Base-by-base conservation (phyloP, 2,329 filamentous ascomycete species). In the Tympanopsis confertula region DNA sequence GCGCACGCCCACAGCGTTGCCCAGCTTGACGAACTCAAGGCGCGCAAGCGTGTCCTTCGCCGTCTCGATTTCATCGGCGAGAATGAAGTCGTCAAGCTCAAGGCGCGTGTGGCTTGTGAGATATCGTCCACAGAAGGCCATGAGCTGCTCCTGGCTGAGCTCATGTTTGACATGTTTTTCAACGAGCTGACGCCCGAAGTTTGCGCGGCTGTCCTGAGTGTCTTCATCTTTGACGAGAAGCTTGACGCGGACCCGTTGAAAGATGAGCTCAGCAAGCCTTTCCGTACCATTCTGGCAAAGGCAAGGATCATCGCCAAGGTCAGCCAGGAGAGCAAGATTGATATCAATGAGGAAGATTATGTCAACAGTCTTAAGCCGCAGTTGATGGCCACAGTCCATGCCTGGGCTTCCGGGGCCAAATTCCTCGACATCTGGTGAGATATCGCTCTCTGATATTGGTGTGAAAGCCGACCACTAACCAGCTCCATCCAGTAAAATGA, bases 181-280 rank as follows among this genome's bases (percentile, higher is more conserved):
- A 98, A 96, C 55, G 88, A 95, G 53, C 66, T 96, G 32, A 79
- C 79, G 0, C 87, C 91, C 0, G 89, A 96, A 57, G 74, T 89
- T 46, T 86, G 82, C 50, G 91, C 91, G 1, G 75, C 89, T 0
- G 77, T 88, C 4, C 70, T 98, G 41, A 93, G 86, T 50, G 88
- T 86, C 53, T 96, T 98, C 63, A 91, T 98, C 46, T 95, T 96
- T 48, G 93, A 98, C 54, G 91, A 98, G 63, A 94, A 93, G 68
- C 79, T 85, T 35, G 83, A 89, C 49, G 78, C 88, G 12, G 66
- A 76, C 3, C 71, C 77, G 7, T 10, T 95, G 36, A 82, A 82
- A 50, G 87, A 95, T 47, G 85, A 94, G 43, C 70, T 96, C 20
- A 74, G 76, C 39, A 93, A 93, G 63, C 86, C 87, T 13, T 91